Base-by-base conservation (phyloP, 2,329 filamentous ascomycete genomes). In the Epichloe aotearoae region DNA sequence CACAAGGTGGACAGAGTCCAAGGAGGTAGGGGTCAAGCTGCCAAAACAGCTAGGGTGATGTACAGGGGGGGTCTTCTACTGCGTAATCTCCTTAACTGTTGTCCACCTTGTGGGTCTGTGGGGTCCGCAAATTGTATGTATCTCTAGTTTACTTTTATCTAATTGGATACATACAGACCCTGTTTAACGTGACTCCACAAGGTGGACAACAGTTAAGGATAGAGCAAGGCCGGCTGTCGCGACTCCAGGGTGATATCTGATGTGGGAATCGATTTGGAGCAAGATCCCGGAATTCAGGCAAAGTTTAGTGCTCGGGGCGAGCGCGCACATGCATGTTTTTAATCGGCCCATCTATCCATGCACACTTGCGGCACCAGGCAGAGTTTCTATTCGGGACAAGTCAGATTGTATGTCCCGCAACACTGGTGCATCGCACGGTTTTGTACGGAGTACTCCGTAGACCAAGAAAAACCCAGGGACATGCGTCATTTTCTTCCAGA, bases 161-260 rank as follows among this genome's bases (percentile, higher is more conserved):
- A n/a, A n/a, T n/a, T n/a, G n/a, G n/a, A n/a, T n/a, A n/a, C n/a
- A n/a, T n/a, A n/a, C n/a, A n/a, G n/a, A n/a, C n/a, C n/a, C n/a
- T n/a, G n/a, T n/a, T n/a, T n/a, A n/a, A n/a, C n/a, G n/a, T n/a
- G n/a, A n/a, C n/a, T n/a, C n/a, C n/a, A n/a, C n/a, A n/a, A n/a
- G n/a, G n/a, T n/a, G n/a, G n/a, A n/a, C n/a, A n/a, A n/a, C n/a
- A n/a, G n/a, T n/a, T n/a, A n/a, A n/a, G n/a, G n/a, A 20, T 23
- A 42, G 41, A 39, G 19, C 10, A 38, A 15, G 38, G 36, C 51
- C 44, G 51, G 51, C 51, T 50, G 38, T 50, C 47, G 51, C 51
- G 23, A 23, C 33, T 50, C 34, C 43, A 50, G 15, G 39, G 47
- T 50, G 44, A 45, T 43, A 50, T 52, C 34, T 42, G 4, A 40